Base-by-base conservation (phyloP, 202 grass and related monocot species). In the Cymbopogon flexuosus region DNA sequence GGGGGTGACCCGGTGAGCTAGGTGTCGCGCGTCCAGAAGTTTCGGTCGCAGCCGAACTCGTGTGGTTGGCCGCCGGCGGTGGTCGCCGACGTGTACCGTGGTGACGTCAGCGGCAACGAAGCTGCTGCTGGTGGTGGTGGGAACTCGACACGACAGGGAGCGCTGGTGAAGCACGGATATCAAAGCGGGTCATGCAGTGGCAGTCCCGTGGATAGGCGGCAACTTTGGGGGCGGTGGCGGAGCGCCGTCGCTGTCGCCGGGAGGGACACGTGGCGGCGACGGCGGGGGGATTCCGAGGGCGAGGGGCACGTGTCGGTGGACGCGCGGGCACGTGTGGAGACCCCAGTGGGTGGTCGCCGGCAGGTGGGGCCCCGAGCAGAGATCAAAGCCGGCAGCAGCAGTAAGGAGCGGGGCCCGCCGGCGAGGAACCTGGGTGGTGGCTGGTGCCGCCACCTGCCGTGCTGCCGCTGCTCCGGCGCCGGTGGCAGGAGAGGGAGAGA, bases 131-230 rank as follows among this genome's bases (percentile, higher is more conserved):
- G 9, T 2, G 10, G 3, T 16, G 46, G 4, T 57, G 36, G 36
- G 12, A 16, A 6, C 47, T 75, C 15, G 47, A 18, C 47, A 49
- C 51, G 49, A 40, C 10, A 56, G 27, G 0, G 45, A 8, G 37
- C 22, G 63, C 14, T 8, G 15, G 43, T 3, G 13, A 19, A 33
- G 74, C 76, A 54, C 83, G 76, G 62, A 64, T 65, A 27, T 79
- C 70, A 73, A 85, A 79, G 83, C 83, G 27, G 67, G 43, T 30
- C 85, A 79, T 73, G 74, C 73, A 85, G 84, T 34, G 79, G 72
- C 68, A 43, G 33, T 5, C 0, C 15, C 0, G 87, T 67, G 60
- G 84, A 71, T 85, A 30, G 3, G 0, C 0, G 0, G 0, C 0
- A 75, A 62, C 52, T 67, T 61, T 8, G 1, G 30, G 41, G 69